Evolutionary conservation across 768 basidiomycete species (phyloP).

Genomic region (Chalciporus pseudorubinellus): DNA sequence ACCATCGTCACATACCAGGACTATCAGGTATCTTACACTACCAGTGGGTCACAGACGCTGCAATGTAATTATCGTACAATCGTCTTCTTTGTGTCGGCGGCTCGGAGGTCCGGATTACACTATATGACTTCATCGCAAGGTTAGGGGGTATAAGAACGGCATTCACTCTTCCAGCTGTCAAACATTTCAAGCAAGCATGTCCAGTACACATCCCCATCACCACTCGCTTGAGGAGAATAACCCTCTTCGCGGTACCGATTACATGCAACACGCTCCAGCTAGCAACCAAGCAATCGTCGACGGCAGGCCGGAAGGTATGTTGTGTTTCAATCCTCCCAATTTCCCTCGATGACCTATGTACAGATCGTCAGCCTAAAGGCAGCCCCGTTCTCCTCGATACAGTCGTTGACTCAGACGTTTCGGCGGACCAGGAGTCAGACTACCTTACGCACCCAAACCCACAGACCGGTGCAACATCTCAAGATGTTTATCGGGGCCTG

Average conservation of each 20-base stretch:
- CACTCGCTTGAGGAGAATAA: constrained; percentile 24
- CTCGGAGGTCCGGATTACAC: not conserved
- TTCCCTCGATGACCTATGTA: not conserved
- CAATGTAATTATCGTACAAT: not conserved
- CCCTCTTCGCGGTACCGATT: constrained; percentile 13
- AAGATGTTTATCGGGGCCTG: constrained; percentile 29
- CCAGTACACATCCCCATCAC: constrained; percentile 10
- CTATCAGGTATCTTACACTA: not conserved
- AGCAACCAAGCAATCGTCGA: constrained; percentile 21
- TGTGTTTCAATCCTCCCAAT: not conserved
- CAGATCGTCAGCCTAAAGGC: constrained; percentile 15
- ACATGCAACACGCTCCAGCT: constrained; percentile 8
- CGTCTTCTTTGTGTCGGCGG: not conserved
- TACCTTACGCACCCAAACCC: constrained; percentile 17
- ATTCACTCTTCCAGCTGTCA: not conserved
- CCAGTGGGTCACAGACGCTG: not conserved
- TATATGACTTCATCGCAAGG: constrained; percentile 15
- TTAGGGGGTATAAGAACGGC: constrained; percentile 1
- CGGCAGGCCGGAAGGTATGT: constrained; percentile 17
- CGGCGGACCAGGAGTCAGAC: constrained; percentile 16
- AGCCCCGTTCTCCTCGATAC: constrained; percentile 25
- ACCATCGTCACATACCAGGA: not conserved
- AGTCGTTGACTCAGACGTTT: constrained; percentile 34
- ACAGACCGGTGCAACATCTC: constrained; percentile 34
- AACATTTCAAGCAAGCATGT: constrained; percentile 3